These are phyloP conservation scores for Aspergillus texensis DNA, from an alignment of 2,329 filamentous ascomycete genomes.

Conservation along the genomic window DNA sequence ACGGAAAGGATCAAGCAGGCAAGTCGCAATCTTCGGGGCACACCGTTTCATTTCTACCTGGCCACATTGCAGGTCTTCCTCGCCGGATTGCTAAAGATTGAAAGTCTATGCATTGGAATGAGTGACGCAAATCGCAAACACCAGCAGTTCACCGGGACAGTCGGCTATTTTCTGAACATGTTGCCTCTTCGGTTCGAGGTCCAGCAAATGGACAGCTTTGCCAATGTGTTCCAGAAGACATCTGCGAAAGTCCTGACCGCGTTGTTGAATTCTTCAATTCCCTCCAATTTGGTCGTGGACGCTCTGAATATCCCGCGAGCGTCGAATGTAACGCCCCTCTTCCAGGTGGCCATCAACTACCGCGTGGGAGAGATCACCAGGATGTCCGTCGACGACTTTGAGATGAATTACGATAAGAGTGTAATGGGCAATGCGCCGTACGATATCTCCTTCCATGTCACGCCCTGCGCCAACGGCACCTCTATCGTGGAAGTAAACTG, in stretches of 20 bases:
- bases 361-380: constrained; percentile 5
- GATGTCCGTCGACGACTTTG: constrained; percentile 6
- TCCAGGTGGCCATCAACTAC: constrained; percentile 15
- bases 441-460: constrained; percentile 9
- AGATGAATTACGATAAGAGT: not conserved
- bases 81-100: not conserved
- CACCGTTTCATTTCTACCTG: constrained; percentile 13
- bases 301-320: not conserved
- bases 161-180: constrained; percentile 14
- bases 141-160: not conserved
- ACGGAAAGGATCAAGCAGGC: not conserved
- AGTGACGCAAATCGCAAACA: constrained; percentile 11
- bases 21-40: not conserved
- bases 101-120: constrained; percentile 12
- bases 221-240: not conserved
- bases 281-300: constrained; percentile 7
- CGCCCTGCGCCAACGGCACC: not conserved
- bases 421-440: constrained; percentile 4
- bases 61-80: constrained; percentile 6
- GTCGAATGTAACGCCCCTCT: constrained; percentile 4
- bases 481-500: not conserved
- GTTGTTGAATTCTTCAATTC: constrained; percentile 5
- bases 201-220: not conserved
- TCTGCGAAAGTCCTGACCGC: not conserved
- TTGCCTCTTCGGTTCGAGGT: constrained; percentile 5